Conservation (phyloP, 73 alveolate genomes). For the Paramecium tetraurelia region DNA sequence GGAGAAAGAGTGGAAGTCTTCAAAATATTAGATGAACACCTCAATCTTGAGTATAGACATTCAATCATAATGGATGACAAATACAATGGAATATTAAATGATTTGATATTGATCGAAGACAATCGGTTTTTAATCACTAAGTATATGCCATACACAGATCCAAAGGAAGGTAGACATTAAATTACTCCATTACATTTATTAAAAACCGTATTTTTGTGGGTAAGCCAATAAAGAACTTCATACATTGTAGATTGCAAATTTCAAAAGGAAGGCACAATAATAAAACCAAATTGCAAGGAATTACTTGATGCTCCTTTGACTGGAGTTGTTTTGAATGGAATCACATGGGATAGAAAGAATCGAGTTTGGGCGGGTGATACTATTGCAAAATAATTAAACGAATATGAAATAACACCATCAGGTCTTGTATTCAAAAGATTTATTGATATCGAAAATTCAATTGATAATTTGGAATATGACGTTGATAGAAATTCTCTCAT, state of each 20-base stretch:
- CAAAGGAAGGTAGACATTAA: not conserved
- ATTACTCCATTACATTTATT: not conserved
- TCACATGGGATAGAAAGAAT: conserved; percentile 28
- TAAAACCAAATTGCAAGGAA: not conserved
- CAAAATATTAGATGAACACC: not conserved
- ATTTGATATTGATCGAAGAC: not conserved
- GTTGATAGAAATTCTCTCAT: not conserved
- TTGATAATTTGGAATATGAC: conserved; percentile 6
- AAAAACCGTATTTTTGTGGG: not conserved
- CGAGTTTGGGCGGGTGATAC: conserved; percentile 26
- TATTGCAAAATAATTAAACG: not conserved
- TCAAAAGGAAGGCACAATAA: not conserved
- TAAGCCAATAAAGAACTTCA: not conserved
- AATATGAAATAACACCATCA: not conserved
- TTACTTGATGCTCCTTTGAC: not conserved
- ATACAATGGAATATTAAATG: conserved; percentile 25
- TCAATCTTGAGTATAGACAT: not conserved
- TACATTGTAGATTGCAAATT: not conserved
- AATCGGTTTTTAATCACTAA: not conserved
- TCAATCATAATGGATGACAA: not conserved
- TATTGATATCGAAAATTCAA: not conserved
- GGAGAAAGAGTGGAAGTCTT: conserved; percentile 24
- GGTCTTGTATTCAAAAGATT: not conserved
- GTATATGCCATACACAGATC: not conserved
- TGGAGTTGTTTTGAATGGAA: conserved; percentile 17